These are phyloP conservation scores for Aspergillus amoenus DNA, from an alignment of 2,329 filamentous ascomycete genomes.

Conservation along the genomic window DNA sequence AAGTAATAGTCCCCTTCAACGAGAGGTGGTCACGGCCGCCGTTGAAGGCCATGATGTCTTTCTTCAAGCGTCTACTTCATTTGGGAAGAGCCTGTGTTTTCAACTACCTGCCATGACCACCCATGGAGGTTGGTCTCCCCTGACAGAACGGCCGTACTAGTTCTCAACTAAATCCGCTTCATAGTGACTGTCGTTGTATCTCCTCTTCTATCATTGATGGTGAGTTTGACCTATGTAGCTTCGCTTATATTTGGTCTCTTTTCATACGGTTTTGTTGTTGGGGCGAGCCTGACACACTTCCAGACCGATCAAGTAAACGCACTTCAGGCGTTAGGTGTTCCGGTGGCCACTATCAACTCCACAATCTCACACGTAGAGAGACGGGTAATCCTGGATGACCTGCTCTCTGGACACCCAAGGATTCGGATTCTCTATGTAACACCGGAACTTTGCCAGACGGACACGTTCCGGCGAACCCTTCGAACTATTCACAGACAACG, in stretches of 20 bases:
- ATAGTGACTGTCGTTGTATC: conserved; percentile 87
- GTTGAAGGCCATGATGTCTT: conserved; percentile 87
- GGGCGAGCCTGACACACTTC: not conserved
- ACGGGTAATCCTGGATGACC: conserved; percentile 70
- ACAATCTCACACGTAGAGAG: conserved; percentile 68
- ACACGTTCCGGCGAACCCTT: conserved; percentile 74
- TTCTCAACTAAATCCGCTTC: conserved; percentile 12
- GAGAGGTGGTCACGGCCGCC: conserved; percentile 81
- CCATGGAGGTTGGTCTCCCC: conserved; percentile 66
- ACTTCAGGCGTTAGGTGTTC: conserved; percentile 69
- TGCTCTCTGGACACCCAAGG: conserved; percentile 81
- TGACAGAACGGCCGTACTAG: not conserved
- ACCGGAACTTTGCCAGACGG: conserved; percentile 78
- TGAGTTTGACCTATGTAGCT: conserved; percentile 35
- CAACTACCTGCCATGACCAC: conserved; percentile 87
- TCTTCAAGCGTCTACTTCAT: conserved; percentile 72
- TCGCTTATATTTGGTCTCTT: not conserved
- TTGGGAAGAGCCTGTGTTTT: conserved; percentile 92
- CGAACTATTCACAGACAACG: conserved; percentile 73
- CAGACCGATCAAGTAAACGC: conserved; percentile 90
- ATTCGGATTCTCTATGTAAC: conserved; percentile 89
- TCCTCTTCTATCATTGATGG: conserved; percentile 86
- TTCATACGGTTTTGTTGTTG: not conserved
- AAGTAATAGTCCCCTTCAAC: conserved; percentile 69
- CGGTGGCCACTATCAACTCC: conserved; percentile 84